Conservation (phyloP, 768 basidiomycete species). For the Rhizopogon vulgaris region DNA sequence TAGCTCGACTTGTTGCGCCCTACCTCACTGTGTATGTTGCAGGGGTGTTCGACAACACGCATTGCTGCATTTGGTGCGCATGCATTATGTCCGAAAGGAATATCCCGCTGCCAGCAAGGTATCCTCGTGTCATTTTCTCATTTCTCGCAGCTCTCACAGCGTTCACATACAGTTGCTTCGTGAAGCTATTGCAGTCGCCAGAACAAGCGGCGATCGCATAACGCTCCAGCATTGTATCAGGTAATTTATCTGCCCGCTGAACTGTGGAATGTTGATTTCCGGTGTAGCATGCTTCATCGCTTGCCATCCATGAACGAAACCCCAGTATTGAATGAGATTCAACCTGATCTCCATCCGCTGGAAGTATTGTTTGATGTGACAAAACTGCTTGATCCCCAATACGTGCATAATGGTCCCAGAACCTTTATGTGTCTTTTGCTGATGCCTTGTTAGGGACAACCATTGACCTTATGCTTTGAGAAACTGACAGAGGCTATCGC, state of each 20-base stretch:
- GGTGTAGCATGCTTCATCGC: constrained; percentile 61
- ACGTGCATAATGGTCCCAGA: constrained; percentile 36
- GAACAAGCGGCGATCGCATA: constrained; percentile 63
- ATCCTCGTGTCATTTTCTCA: constrained; percentile 3
- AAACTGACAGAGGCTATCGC: constrained; percentile 63
- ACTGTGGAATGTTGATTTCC: neutral
- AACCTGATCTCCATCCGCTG: constrained; percentile 67
- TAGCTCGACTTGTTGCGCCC: neutral
- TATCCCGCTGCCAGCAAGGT: constrained; percentile 65
- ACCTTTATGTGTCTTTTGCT: neutral
- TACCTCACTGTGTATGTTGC: constrained; percentile 3
- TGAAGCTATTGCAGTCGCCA: constrained; percentile 75
- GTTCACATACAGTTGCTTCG: constrained; percentile 46
- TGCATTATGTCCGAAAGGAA: constrained; percentile 72
- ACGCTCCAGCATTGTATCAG: constrained; percentile 78
- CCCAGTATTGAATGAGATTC: constrained; percentile 63
- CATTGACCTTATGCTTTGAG: constrained; percentile 60
- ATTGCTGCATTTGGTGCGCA: constrained; percentile 66
- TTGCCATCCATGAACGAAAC: constrained; percentile 48
- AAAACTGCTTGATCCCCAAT: constrained; percentile 62
- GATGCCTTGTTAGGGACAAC: constrained; percentile 50
- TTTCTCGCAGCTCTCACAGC: constrained; percentile 1
- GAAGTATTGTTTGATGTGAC: constrained; percentile 73
- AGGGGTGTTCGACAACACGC: constrained; percentile 80
- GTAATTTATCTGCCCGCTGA: constrained; percentile 19